A percentile compares a stretch with the other conserved stretches of the same genome.
Evolutionary conservation across 352 stramenopile genomes (phyloP).

Genomic region (Phytophthora pseudosyringae): DNA sequence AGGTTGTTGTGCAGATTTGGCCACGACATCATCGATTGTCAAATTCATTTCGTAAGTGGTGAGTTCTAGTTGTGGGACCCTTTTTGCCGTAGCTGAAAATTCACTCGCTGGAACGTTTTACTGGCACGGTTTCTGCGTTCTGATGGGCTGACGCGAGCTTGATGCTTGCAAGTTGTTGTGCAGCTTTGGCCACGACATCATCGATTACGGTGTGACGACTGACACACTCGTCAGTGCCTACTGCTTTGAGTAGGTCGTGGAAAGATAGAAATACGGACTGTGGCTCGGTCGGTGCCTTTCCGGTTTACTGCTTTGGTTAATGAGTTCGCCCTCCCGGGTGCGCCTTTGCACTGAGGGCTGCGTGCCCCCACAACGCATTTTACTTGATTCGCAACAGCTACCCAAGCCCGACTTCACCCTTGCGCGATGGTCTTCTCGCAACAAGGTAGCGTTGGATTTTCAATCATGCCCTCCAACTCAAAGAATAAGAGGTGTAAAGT

Average conservation of each 20-base stretch:
- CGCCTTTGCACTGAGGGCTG: not conserved
- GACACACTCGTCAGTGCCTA: not conserved
- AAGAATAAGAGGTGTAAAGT: conserved; percentile 58
- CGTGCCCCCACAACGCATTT: conserved; percentile 21
- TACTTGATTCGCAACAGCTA: not conserved
- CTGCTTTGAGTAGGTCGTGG: not conserved
- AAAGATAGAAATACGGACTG: conserved; percentile 3
- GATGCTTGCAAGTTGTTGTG: conserved; percentile 7
- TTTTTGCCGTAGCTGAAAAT: not conserved
- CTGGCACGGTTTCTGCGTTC: conserved; percentile 1
- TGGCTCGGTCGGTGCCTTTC: not conserved
- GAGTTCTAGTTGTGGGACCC: not conserved
- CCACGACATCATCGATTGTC: too few relatives aligned
- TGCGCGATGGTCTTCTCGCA: conserved; percentile 15
- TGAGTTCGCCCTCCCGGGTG: not conserved
- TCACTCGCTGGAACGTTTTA: conserved; percentile 16
- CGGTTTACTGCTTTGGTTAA: too few relatives aligned
- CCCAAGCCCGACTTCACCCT: not conserved
- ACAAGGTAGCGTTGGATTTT: conserved; percentile 35
- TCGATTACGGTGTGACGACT: not conserved
- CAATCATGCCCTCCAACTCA: conserved; percentile 54
- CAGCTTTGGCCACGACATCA: not conserved
- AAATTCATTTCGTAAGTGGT: not conserved
- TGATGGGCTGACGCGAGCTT: conserved; percentile 15
- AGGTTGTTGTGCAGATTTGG: too few relatives aligned